Conservation (phyloP, 805 yeast species). For the Spathaspora girioi region DNA sequence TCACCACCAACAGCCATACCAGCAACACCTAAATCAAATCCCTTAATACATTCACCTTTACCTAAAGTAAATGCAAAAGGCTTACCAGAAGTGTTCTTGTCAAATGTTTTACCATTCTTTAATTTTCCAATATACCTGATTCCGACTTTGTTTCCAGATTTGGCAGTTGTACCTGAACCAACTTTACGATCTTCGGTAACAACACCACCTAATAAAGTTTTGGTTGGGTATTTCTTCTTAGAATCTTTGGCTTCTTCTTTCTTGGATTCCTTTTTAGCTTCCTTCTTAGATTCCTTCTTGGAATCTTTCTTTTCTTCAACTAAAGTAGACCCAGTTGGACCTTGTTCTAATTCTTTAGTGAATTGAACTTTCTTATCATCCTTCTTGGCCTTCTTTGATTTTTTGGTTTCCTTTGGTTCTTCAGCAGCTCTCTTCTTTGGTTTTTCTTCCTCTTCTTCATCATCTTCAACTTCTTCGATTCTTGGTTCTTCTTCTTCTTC, state of each 20-base stretch:
- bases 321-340: slow-evolving; percentile 65
- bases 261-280: slow-evolving; percentile 23
- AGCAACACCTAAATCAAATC: slow-evolving; percentile 97
- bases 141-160: slow-evolving; percentile 86
- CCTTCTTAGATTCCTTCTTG: slow-evolving; percentile 21
- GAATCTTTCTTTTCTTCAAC: slow-evolving; percentile 21
- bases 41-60: slow-evolving; percentile 97
- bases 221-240: slow-evolving; percentile 55
- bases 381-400: slow-evolving; percentile 36
- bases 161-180: slow-evolving; percentile 87
- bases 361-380: slow-evolving; percentile 79
- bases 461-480: slow-evolving; percentile 63
- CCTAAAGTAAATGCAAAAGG: slow-evolving; percentile 91
- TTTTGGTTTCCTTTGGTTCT: slow-evolving; percentile 24
- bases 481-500: slow-evolving; percentile 47
- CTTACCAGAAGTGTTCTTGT: slow-evolving; percentile 95
- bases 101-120: slow-evolving; percentile 93
- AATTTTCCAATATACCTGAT: slow-evolving; percentile 98
- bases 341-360: slow-evolving; percentile 88
- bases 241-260: slow-evolving; percentile 22
- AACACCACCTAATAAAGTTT: slow-evolving; percentile 90
- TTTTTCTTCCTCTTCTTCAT: slow-evolving; percentile 59
- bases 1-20: slow-evolving; percentile 99
- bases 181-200: slow-evolving; percentile 85
- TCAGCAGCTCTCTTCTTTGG: slow-evolving; percentile 34